Conservation (phyloP, 2,329 filamentous ascomycete species). For the Chaetomium sp. region DNA sequence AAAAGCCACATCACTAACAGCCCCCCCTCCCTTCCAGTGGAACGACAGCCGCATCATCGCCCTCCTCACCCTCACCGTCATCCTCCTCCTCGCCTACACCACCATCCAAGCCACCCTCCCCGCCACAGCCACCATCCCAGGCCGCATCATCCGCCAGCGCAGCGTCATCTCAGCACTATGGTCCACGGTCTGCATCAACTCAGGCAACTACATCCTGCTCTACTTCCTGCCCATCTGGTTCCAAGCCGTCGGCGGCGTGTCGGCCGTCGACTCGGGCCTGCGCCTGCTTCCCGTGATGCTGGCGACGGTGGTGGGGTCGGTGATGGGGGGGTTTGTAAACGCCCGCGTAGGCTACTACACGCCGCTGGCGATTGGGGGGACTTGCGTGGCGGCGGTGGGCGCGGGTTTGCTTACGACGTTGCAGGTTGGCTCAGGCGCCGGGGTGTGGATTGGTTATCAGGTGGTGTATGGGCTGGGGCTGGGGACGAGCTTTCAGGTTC, state of each 20-base stretch:
- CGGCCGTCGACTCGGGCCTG: slow-evolving; percentile 30
- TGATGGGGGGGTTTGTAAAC: slow-evolving; percentile 26
- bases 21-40: slow-evolving; percentile 43
- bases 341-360: slow-evolving; percentile 30
- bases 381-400: slow-evolving; percentile 40
- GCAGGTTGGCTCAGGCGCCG: slow-evolving; percentile 36
- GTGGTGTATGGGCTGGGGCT: slow-evolving; percentile 43
- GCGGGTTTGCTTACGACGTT: slow-evolving; percentile 44
- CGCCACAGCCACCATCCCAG: slow-evolving; percentile 46
- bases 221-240: slow-evolving; percentile 52
- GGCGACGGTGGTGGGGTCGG: slow-evolving; percentile 21
- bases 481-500: slow-evolving; percentile 43
- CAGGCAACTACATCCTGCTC: slow-evolving; percentile 28
- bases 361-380: slow-evolving; percentile 30
- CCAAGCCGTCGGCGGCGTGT: slow-evolving; percentile 39
- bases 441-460: slow-evolving; percentile 42
- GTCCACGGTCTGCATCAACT: slow-evolving; percentile 42
- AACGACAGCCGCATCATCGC: slow-evolving; percentile 48
- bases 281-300: slow-evolving; percentile 30
- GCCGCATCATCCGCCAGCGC: slow-evolving; percentile 47
- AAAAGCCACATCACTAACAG: background rate
- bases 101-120: slow-evolving; percentile 41
- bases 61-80: slow-evolving; percentile 36
- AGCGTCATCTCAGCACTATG: slow-evolving; percentile 39
- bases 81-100: slow-evolving; percentile 39